These are phyloP conservation scores for Mallotus repandus DNA, from an alignment of 441 rosid species.

Conservation along the genomic window DNA sequence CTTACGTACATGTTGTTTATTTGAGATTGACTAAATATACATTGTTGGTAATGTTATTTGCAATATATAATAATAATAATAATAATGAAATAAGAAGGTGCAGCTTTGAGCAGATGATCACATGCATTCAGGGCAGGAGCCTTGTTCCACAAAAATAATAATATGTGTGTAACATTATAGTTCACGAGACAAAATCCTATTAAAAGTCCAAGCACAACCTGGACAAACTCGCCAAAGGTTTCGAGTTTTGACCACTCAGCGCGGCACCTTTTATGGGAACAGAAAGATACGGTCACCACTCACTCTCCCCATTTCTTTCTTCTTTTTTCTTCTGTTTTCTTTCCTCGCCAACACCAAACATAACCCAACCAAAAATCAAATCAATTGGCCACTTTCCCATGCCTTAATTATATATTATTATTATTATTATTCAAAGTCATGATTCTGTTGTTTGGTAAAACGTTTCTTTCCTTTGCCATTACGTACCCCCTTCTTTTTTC, in stretches of 20 bases:
- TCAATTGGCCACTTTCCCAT: neutral
- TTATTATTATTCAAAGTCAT: neutral
- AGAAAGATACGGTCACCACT: conserved; percentile 7
- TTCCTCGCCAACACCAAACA: neutral
- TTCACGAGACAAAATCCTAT: neutral
- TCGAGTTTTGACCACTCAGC: conserved; percentile 12
- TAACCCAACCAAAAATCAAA: neutral
- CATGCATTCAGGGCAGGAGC: neutral
- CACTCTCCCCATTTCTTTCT: neutral
- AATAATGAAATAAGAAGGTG: neutral
- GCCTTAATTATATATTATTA: neutral
- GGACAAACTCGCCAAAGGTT: neutral
- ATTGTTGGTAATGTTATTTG: too few relatives aligned
- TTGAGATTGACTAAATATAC: too few relatives aligned
- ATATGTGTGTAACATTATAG: neutral
- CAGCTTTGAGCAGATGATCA: conserved; percentile 4
- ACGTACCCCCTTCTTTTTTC: neutral
- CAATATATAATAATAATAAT: neutral
- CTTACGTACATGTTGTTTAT: too few relatives aligned
- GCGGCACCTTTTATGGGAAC: conserved; percentile 24
- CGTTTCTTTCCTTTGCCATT: neutral
- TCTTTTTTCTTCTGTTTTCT: neutral
- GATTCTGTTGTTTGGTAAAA: conserved; percentile 4
- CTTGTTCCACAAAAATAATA: neutral
- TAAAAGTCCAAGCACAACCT: neutral